Evolutionary conservation across 805 yeast species (phyloP).

Genomic region (Priceomyces castillae): DNA sequence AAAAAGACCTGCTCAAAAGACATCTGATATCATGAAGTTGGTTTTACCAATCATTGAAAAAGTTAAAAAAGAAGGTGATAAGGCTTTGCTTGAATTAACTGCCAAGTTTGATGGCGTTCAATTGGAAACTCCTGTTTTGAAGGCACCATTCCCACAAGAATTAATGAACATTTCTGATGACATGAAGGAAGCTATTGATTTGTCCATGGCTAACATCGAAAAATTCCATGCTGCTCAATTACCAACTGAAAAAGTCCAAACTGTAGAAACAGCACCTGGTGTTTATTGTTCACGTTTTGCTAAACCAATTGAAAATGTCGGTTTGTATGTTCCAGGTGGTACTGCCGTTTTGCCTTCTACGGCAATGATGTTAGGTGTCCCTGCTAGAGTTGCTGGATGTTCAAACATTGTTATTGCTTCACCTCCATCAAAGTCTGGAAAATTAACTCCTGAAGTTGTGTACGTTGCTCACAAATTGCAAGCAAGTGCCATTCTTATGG

Average conservation of each 20-base stretch:
- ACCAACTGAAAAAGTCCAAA: slow-evolving; percentile 62
- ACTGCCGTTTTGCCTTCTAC: slow-evolving; percentile 98
- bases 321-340: slow-evolving; percentile 97
- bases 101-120: slow-evolving; percentile 86
- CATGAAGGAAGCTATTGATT: slow-evolving; percentile 80
- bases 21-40: slow-evolving; percentile 87
- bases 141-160: slow-evolving; percentile 83
- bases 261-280: slow-evolving; percentile 92
- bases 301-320: slow-evolving; percentile 91
- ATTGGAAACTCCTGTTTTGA: slow-evolving; percentile 67
- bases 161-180: slow-evolving; percentile 71
- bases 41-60: slow-evolving; percentile 86
- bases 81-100: slow-evolving; percentile 84
- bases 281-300: slow-evolving; percentile 93
- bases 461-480: slow-evolving; percentile 96
- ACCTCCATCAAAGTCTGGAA: slow-evolving; percentile 85
- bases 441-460: slow-evolving; percentile 92
- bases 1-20: slow-evolving; percentile 92
- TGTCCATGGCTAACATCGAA: slow-evolving; percentile 83
- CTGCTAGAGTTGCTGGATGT: slow-evolving; percentile 97
- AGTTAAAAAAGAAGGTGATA: slow-evolving; percentile 77
- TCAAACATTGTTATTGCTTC: slow-evolving; percentile 88
- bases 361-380: slow-evolving; percentile 96
- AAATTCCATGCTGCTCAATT: slow-evolving; percentile 94
- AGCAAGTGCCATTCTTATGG: slow-evolving; percentile 83